Conservation (phyloP, 192 early-diverging fungal species). For the Helicostylum pulchrum region DNA sequence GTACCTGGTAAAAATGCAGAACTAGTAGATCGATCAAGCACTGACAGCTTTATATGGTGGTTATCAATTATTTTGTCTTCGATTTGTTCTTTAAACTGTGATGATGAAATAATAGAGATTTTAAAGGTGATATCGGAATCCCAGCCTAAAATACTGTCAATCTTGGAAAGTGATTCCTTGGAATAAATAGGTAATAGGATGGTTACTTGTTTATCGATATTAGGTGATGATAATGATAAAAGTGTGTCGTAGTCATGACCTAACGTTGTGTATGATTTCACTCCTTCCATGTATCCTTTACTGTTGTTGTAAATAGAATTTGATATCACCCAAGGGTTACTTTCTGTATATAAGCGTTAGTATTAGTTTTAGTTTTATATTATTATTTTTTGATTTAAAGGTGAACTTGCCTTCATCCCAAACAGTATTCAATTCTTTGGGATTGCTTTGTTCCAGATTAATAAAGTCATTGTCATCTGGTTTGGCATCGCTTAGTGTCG, state of each 20-base stretch:
- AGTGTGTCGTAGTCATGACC: slow-evolving; percentile 4
- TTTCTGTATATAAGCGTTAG: neutral
- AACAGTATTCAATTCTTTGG: neutral
- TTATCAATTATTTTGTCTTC: neutral
- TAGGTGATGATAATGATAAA: neutral
- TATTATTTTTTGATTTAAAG: neutral
- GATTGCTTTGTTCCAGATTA: neutral
- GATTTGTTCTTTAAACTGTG: neutral
- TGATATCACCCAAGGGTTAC: neutral
- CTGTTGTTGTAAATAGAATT: neutral
- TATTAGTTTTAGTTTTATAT: neutral
- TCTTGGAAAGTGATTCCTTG: neutral
- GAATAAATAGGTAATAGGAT: slow-evolving; percentile 11
- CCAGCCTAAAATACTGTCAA: neutral
- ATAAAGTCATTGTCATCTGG: neutral
- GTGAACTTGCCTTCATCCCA: neutral
- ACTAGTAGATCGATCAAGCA: neutral
- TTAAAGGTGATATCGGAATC: neutral
- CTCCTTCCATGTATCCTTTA: neutral
- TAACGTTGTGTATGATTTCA: slow-evolving; percentile 8
- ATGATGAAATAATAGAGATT: slow-evolving; percentile 1
- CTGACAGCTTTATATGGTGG: neutral
- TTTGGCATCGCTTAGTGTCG: neutral
- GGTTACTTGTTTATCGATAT: slow-evolving; percentile 1
- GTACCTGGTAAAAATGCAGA: neutral